phyloP scores from a whole-genome alignment of 2,329 filamentous ascomycete genomes.

The Chaetomium olivaceum region DNA sequence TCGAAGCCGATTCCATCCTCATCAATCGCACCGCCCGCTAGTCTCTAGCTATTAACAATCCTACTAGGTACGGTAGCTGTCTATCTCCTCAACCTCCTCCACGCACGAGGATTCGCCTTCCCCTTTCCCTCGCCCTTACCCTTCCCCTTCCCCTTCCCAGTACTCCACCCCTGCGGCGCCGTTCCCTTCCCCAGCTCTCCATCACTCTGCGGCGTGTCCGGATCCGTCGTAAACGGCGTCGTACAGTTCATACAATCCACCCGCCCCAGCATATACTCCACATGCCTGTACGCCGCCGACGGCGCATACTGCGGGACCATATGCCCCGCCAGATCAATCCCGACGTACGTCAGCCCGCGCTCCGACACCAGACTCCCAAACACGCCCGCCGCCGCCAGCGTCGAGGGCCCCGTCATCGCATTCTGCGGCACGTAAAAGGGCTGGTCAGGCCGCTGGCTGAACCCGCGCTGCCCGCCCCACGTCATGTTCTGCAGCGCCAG shows the following conservation, averaged over 20 bases:
- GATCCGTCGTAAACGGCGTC: conserved; percentile 42
- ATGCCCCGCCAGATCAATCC: conserved; percentile 65
- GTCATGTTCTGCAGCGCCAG: conserved; percentile 80
- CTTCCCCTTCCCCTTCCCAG: conserved; percentile 6
- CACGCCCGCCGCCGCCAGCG: conserved; percentile 54
- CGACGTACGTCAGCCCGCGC: conserved; percentile 71
- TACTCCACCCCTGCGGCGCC: conserved; percentile 36
- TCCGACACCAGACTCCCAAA: conserved; percentile 72
- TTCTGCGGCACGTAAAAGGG: conserved; percentile 68
- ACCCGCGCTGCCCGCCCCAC: conserved; percentile 71
- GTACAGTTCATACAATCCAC: conserved; percentile 56
- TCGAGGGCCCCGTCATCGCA: conserved; percentile 47
- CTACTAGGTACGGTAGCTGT: not conserved
- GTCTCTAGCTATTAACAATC: not conserved
- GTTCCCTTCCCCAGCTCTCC: conserved; percentile 35
- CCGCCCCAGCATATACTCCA: conserved; percentile 75
- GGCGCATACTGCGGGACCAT: conserved; percentile 70
- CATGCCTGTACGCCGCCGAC: conserved; percentile 65
- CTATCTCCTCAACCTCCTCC: conserved; percentile 9
- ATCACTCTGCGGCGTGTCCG: conserved; percentile 31
- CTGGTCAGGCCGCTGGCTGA: conserved; percentile 59
- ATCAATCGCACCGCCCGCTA: not conserved
- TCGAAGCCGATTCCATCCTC: not conserved
- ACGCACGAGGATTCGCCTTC: not conserved
- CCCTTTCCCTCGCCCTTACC: conserved; percentile 3